Evolutionary conservation across 805 yeast species (phyloP).

Genomic region (Metschnikowia chrysomelidarum): DNA sequence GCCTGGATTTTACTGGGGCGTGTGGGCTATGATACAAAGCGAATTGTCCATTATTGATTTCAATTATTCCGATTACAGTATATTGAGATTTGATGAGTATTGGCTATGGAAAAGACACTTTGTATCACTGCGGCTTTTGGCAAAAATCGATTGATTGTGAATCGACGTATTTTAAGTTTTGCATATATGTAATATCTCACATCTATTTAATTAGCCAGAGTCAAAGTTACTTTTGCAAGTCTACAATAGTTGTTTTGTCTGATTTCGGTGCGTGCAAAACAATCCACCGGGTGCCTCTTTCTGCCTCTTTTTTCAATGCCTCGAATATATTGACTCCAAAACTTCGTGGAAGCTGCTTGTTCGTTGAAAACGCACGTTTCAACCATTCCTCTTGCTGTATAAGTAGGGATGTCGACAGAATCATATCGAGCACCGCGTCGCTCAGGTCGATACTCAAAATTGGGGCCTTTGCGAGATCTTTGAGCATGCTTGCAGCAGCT

Average conservation of each 20-base stretch:
- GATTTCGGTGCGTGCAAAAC: conserved; percentile 77
- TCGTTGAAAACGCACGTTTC: conserved; percentile 75
- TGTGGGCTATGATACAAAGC: conserved; percentile 78
- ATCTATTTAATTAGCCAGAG: background rate
- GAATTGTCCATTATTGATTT: conserved; percentile 69
- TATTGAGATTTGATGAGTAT: conserved; percentile 60
- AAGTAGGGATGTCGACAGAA: conserved; percentile 68
- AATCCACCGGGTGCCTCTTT: conserved; percentile 72
- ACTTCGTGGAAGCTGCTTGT: conserved; percentile 76
- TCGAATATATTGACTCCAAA: conserved; percentile 73
- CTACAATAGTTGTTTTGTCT: conserved; percentile 51
- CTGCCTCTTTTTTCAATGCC: conserved; percentile 68
- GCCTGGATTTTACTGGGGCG: conserved; percentile 85
- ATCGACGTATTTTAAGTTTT: too few species aligned
- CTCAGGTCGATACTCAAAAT: conserved; percentile 74
- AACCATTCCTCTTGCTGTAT: conserved; percentile 76
- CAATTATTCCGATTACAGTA: conserved; percentile 62
- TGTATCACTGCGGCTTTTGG: background rate
- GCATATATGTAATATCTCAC: background rate
- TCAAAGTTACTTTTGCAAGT: conserved; percentile 20
- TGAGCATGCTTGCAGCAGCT: conserved; percentile 54
- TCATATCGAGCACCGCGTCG: conserved; percentile 84
- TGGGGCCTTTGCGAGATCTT: conserved; percentile 62
- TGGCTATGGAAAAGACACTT: conserved; percentile 58
- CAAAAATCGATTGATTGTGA: background rate